These are phyloP conservation scores for Lactifluus pinguis DNA, from an alignment of 768 basidiomycete genomes.

Conservation along the genomic window DNA sequence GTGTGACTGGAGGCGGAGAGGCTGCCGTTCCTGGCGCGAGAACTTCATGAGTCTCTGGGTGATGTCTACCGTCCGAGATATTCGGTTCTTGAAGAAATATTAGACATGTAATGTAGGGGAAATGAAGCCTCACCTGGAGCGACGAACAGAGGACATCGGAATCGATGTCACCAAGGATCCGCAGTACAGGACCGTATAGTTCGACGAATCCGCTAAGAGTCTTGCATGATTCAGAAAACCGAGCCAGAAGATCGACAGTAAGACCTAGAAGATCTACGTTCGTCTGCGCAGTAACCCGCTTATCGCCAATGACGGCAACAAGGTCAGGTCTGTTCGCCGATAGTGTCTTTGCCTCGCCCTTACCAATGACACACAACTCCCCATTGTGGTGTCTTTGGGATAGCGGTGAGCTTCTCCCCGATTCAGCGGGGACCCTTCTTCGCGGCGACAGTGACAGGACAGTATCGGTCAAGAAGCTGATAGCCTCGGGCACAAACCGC, in stretches of 20 bases:
- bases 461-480: conserved; percentile 70
- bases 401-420: conserved; percentile 63
- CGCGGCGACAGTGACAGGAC: conserved; percentile 70
- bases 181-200: conserved; percentile 59
- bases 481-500: conserved; percentile 79
- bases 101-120: neutral
- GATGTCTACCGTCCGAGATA: conserved; percentile 8
- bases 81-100: neutral
- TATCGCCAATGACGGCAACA: conserved; percentile 31
- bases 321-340: conserved; percentile 40
- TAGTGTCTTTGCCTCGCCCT: conserved; percentile 34
- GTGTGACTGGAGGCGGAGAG: conserved; percentile 82
- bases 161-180: conserved; percentile 48
- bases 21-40: conserved; percentile 58
- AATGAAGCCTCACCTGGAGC: conserved; percentile 42
- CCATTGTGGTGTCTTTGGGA: conserved; percentile 58
- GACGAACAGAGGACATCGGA: conserved; percentile 36
- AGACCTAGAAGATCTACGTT: conserved; percentile 67
- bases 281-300: conserved; percentile 42
- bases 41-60: conserved; percentile 60
- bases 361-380: conserved; percentile 31
- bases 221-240: conserved; percentile 70
- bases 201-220: conserved; percentile 78
- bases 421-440: conserved; percentile 32
- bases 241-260: conserved; percentile 52